Conservation (phyloP, 1,139 yeast genomes). For the Spathaspora sp. region DNA sequence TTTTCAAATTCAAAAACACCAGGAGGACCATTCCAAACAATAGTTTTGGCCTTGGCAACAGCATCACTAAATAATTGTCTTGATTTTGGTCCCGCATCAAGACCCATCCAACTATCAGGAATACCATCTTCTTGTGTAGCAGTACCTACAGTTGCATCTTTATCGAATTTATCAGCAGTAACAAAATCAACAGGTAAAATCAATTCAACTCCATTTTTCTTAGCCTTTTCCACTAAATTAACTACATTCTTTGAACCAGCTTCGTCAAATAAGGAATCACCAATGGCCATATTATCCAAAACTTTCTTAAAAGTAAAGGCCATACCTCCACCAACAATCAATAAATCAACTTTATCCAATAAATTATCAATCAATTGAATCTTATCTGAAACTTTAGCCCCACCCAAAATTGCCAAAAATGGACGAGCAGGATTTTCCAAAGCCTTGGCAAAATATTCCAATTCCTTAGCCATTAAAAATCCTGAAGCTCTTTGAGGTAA, state of each 20-base stretch:
- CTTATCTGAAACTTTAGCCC: constrained; percentile 98
- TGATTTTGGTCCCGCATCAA: constrained; percentile 91
- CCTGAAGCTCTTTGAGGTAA: constrained; percentile 95
- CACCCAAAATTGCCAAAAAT: constrained; percentile 95
- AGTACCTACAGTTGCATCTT: constrained; percentile 78
- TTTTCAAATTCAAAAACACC: constrained; percentile 96
- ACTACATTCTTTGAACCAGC: constrained; percentile 94
- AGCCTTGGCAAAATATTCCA: constrained; percentile 94
- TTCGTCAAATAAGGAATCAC: constrained; percentile 85
- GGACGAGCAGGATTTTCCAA: constrained; percentile 96
- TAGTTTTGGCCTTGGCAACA: constrained; percentile 90
- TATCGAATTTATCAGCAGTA: constrained; percentile 89
- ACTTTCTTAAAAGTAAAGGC: constrained; percentile 97
- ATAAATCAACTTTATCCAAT: constrained; percentile 87
- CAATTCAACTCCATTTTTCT: constrained; percentile 87
- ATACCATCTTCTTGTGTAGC: constrained; percentile 89
- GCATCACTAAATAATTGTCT: constrained; percentile 72
- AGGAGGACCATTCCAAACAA: constrained; percentile 99
- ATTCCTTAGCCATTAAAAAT: constrained; percentile 95
- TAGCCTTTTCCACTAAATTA: constrained; percentile 87
- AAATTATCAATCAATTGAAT: constrained; percentile 96
- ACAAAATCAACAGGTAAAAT: constrained; percentile 92
- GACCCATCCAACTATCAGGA: constrained; percentile 92
- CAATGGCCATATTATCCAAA: constrained; percentile 78
- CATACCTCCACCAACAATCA: constrained; percentile 99